phyloP scores from a whole-genome alignment of 129 eudicot genomes.

The Flaveria linearis region DNA sequence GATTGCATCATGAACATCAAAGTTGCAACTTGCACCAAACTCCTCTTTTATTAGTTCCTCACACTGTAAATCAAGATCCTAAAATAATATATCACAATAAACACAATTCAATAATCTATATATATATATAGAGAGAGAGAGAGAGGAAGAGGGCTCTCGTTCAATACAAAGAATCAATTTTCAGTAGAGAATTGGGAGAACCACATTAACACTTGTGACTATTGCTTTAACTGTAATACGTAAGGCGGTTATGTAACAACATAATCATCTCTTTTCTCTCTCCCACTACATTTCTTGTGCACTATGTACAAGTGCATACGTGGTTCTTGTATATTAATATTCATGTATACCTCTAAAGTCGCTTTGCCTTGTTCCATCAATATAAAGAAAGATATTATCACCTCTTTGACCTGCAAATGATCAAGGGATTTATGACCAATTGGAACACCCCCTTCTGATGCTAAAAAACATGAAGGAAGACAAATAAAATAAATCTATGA shows the following conservation, averaged over 20 bases:
- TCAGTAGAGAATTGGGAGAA: neutral
- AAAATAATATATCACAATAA: slow-evolving; percentile 5
- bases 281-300: too few species aligned
- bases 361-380: slow-evolving; percentile 95
- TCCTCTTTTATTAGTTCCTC: slow-evolving; percentile 87
- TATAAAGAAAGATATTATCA: slow-evolving; percentile 72
- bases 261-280: too few species aligned
- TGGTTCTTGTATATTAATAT: neutral
- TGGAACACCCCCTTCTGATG: neutral
- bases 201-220: neutral
- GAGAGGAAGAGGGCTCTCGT: neutral
- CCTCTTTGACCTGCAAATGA: slow-evolving; percentile 80
- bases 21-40: slow-evolving; percentile 75
- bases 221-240: neutral
- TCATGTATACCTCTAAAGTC: slow-evolving; percentile 53
- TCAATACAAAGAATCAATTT: neutral
- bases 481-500: neutral
- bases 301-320: neutral
- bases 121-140: neutral
- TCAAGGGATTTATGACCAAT: neutral
- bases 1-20: slow-evolving; percentile 95
- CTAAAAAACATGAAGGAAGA: neutral
- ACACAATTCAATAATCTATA: neutral
- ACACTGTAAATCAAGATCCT: slow-evolving; percentile 86
- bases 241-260: neutral